Conservation (phyloP, 2,329 filamentous ascomycete species). For the Trichoderma sp. region DNA sequence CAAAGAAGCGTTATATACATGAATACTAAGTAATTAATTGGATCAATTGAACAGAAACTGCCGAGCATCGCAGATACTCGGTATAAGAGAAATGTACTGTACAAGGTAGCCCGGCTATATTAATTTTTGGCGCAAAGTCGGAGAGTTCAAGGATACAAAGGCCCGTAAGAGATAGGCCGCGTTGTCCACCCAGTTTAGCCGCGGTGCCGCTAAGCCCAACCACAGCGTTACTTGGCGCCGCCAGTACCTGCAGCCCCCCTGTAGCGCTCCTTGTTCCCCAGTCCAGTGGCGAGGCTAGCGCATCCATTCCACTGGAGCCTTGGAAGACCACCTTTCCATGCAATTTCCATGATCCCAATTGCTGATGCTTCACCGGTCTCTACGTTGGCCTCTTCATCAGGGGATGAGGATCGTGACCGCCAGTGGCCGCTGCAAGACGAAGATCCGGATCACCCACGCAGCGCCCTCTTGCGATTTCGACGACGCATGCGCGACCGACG, state of each 20-base stretch:
- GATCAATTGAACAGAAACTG: not conserved
- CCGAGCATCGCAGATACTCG: not conserved
- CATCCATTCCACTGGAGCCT: slow-evolving; percentile 8
- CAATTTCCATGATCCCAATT: slow-evolving; percentile 18
- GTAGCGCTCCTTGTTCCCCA: slow-evolving; percentile 14
- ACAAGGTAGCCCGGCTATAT: too few species aligned
- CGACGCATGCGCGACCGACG: slow-evolving; percentile 1
- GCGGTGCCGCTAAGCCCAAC: slow-evolving; percentile 7
- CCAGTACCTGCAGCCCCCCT: slow-evolving; percentile 19
- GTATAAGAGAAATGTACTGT: not conserved
- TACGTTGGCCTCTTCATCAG: slow-evolving; percentile 7
- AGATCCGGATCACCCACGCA: not conserved
- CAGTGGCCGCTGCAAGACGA: slow-evolving; percentile 1
- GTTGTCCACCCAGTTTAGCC: not conserved
- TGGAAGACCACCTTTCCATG: slow-evolving; percentile 16
- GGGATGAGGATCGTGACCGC: slow-evolving; percentile 9
- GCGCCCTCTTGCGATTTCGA: not conserved
- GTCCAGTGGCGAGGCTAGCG: slow-evolving; percentile 16
- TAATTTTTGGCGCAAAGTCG: not conserved
- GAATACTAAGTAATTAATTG: not conserved
- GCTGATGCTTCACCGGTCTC: slow-evolving; percentile 11
- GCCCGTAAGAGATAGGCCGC: not conserved
- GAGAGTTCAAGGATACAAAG: not conserved
- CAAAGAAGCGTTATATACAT: not conserved
- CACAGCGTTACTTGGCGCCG: slow-evolving; percentile 1